Percentiles rank a stretch among this genome's conserved stretches.
These are phyloP conservation scores for Clavariopsis aquatica DNA, from an alignment of 495 filamentous ascomycete species.

Conservation along the genomic window DNA sequence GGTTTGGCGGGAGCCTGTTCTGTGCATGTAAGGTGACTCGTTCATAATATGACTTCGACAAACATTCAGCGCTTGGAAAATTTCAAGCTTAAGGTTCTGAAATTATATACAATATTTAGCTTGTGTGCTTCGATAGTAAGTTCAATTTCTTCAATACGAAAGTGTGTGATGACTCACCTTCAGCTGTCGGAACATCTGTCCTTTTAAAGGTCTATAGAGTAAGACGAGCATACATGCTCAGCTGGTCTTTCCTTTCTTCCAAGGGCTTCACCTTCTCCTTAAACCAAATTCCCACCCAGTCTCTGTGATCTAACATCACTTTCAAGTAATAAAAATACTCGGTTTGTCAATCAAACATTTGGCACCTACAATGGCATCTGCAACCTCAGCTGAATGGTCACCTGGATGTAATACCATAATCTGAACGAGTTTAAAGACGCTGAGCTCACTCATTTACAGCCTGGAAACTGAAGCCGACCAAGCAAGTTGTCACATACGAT, in stretches of 20 bases:
- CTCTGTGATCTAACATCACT: no score
- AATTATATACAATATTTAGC: neutral
- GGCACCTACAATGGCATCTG: neutral
- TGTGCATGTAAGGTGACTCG: neutral
- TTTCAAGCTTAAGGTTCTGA: neutral
- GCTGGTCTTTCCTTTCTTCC: no score
- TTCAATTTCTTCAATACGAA: neutral
- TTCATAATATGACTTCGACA: neutral
- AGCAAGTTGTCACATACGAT: slow-evolving; percentile 82
- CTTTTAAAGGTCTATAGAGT: no score
- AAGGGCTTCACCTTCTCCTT: no score
- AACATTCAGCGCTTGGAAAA: neutral
- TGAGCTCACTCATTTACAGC: slow-evolving; percentile 50
- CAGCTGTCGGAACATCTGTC: no score
- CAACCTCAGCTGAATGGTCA: slow-evolving; percentile 22
- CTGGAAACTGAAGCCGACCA: slow-evolving; percentile 88
- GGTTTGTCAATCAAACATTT: neutral
- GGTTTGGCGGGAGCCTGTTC: neutral
- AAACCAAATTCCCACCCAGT: no score
- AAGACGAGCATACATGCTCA: no score
- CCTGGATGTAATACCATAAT: slow-evolving; percentile 34
- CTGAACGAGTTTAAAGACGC: neutral
- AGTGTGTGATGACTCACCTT: no score
- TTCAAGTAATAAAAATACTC: no score
- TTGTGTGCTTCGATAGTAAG: neutral